Conservation (phyloP, 768 basidiomycete species). For the Rhodotorula kratochvilovae region DNA sequence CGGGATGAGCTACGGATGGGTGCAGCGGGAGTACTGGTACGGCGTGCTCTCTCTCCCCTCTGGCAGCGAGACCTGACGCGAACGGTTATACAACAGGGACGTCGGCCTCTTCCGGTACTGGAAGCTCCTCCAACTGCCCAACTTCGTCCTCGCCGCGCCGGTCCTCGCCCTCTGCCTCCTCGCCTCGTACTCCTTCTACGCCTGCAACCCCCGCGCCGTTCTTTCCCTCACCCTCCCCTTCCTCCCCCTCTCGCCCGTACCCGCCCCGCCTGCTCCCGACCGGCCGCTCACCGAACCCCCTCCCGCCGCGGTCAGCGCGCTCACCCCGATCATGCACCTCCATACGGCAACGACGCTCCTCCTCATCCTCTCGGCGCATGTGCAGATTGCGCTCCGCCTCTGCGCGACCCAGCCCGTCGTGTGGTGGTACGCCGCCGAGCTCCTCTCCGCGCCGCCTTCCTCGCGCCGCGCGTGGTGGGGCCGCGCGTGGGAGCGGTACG, state of each 20-base stretch:
- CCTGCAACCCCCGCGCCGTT: constrained; percentile 48
- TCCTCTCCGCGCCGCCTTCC: constrained; percentile 47
- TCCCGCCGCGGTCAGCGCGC: constrained; percentile 48
- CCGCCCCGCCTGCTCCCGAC: not conserved
- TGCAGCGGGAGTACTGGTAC: constrained; percentile 74
- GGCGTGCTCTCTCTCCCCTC: not conserved
- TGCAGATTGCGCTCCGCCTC: constrained; percentile 77
- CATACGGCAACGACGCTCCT: constrained; percentile 56
- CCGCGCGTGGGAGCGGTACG: constrained; percentile 55
- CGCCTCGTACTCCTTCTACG: constrained; percentile 47
- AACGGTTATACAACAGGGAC: constrained; percentile 51
- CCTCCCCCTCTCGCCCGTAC: not conserved
- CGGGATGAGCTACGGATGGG: constrained; percentile 74
- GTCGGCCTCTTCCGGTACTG: constrained; percentile 81
- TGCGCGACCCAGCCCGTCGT: constrained; percentile 69
- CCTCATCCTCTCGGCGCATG: constrained; percentile 73
- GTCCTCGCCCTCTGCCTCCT: constrained; percentile 56
- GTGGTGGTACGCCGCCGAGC: constrained; percentile 76
- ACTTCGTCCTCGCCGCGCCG: constrained; percentile 75
- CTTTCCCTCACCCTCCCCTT: constrained; percentile 39
- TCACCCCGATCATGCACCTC: constrained; percentile 74
- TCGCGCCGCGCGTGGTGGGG: constrained; percentile 46
- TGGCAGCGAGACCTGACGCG: not conserved
- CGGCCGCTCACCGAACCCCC: not conserved
- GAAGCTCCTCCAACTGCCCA: constrained; percentile 75